Evolutionary conservation across 148 eudicot species (phyloP), one percentile per base, ranked within the genome.

Genomic region (Limonium bicolor): DNA sequence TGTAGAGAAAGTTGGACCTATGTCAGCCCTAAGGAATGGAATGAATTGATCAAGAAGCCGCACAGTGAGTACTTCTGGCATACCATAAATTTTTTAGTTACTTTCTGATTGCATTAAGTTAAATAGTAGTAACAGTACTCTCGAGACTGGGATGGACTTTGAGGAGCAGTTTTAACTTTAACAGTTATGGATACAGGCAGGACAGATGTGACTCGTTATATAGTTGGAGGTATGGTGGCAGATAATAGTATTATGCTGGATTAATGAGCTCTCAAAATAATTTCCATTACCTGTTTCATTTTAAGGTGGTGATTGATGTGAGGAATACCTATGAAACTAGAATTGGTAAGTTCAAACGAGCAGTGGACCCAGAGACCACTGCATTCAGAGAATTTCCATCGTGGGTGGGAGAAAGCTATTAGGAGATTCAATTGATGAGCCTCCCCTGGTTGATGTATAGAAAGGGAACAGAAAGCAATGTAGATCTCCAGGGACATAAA

Each of bases 361-460:
- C 97, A 21, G 82, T 90, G 66, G 95, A 90, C 76, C 97, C 97
- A 16, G 49, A 62, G 46, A 90, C 95, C 21, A 58, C 61, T 6
- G 93, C 97, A 32, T 90, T 90, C 58, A 63, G 97, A 57, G 79
- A 90, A 38, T 90, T 90, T 53, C 97, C 95, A 21, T 72, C 84
- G 33, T 90, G 97, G 95, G 87, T 90, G 50, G 93, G 11, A 60
- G 65, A 30, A 55, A 55, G 54, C 64, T n/a, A n/a, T n/a, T n/a
- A n/a, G n/a, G n/a, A n/a, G n/a, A n/a, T n/a, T n/a, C n/a, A n/a
- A n/a, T n/a, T n/a, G n/a, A n/a, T n/a, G n/a, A n/a, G n/a, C n/a
- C n/a, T n/a, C n/a, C n/a, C n/a, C n/a, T 54, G 40, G 48, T 33
- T 20, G 46, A 44, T 22, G 61, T 52, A 37, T 41, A 50, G 34